Evolutionary conservation across 495 filamentous ascomycete species (phyloP).

Genomic region (Penicillium pancosmium): DNA sequence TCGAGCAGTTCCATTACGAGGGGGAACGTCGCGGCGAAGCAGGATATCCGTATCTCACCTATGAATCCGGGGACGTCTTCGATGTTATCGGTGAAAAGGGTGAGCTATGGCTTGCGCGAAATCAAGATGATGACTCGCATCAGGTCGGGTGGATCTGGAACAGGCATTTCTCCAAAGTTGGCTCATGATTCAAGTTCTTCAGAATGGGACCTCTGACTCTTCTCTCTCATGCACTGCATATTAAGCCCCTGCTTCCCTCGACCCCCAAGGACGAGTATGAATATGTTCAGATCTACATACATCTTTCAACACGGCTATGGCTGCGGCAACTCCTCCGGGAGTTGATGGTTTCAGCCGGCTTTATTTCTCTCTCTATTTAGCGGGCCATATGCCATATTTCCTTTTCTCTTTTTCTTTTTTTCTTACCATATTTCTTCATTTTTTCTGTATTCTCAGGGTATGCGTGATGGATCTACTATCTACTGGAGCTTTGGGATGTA

Average conservation of each 20-base stretch:
- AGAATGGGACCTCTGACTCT: background rate
- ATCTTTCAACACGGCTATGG: too few species aligned
- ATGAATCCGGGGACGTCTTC: slow-evolving; percentile 90
- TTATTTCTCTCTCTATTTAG: background rate
- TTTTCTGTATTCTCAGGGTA: slow-evolving; percentile 8
- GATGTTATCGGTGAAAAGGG: slow-evolving; percentile 94
- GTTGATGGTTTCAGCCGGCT: too few species aligned
- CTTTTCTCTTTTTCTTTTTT: background rate
- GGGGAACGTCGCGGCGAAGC: slow-evolving; percentile 80
- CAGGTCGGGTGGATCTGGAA: slow-evolving; percentile 98
- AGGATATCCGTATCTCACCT: slow-evolving; percentile 94
- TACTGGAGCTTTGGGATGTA: slow-evolving; percentile 22
- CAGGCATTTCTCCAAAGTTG: slow-evolving; percentile 85
- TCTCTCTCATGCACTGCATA: background rate
- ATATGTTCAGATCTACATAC: too few species aligned
- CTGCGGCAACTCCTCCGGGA: too few species aligned
- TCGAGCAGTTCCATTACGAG: slow-evolving; percentile 96
- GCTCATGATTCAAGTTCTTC: background rate
- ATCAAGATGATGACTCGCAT: slow-evolving; percentile 82
- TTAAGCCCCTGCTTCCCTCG: background rate
- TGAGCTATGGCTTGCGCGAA: slow-evolving; percentile 95
- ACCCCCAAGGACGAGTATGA: too few species aligned
- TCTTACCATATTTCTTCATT: slow-evolving; percentile 4
- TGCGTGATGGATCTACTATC: slow-evolving; percentile 12
- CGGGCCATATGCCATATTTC: background rate